Evolutionary conservation across 331 rosid species (phyloP).

Genomic region (Saraca asoca): DNA sequence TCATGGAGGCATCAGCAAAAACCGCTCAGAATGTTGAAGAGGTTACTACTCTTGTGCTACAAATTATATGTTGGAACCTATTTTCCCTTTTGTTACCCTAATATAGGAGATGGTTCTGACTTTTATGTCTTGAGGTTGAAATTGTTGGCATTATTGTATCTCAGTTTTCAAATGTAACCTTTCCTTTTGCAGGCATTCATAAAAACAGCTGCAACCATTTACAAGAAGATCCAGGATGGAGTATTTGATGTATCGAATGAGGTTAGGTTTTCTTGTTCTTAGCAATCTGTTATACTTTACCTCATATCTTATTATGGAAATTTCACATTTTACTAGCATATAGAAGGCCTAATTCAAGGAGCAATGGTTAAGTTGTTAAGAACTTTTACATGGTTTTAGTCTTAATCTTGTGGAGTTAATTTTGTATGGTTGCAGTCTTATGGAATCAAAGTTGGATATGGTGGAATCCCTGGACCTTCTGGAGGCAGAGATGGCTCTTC

Average conservation of each 20-base stretch:
- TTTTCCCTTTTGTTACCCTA: slow-evolving; percentile 1
- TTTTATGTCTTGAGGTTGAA: slow-evolving; percentile 5
- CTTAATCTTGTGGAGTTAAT: slow-evolving; percentile 36
- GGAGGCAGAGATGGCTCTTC: slow-evolving; percentile 93
- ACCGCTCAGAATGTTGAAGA: slow-evolving; percentile 99
- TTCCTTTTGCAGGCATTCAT: slow-evolving; percentile 75
- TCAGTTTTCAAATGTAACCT: slow-evolving; percentile 11
- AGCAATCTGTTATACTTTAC: slow-evolving; percentile 11
- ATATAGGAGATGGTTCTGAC: background rate
- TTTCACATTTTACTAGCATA: slow-evolving; percentile 20
- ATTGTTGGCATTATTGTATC: slow-evolving; percentile 25
- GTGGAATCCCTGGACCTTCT: slow-evolving; percentile 95
- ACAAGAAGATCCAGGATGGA: slow-evolving; percentile 97
- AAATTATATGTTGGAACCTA: slow-evolving; percentile 10
- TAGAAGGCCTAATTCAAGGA: slow-evolving; percentile 21
- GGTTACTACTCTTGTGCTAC: slow-evolving; percentile 45
- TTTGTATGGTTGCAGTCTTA: slow-evolving; percentile 68
- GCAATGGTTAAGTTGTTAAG: slow-evolving; percentile 20
- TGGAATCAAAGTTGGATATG: slow-evolving; percentile 99
- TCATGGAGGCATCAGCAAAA: slow-evolving; percentile 99
- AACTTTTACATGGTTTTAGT: slow-evolving; percentile 51
- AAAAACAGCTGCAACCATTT: slow-evolving; percentile 94
- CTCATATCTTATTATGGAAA: background rate
- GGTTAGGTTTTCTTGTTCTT: slow-evolving; percentile 49
- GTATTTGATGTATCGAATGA: slow-evolving; percentile 97